Percentiles rank a stretch among this genome's conserved stretches.
These are phyloP conservation scores for Pseudocercospora musae DNA, from an alignment of 2,329 filamentous ascomycete species.

Conservation along the genomic window DNA sequence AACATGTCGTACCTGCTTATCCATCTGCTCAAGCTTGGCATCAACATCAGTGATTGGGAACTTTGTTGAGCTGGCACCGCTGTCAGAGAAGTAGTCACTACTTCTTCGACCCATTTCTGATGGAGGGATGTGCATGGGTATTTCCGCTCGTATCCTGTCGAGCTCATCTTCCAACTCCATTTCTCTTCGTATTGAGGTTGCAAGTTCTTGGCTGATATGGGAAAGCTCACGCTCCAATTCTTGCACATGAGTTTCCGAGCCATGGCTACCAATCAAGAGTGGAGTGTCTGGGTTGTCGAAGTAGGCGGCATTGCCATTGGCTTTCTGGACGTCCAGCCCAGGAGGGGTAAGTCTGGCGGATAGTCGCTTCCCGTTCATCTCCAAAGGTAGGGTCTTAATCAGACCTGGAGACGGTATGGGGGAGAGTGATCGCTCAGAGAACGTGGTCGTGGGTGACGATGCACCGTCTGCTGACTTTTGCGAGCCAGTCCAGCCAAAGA, in stretches of 20 bases:
- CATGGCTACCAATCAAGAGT: constrained; percentile 40
- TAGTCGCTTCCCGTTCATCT: constrained; percentile 31
- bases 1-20: constrained; percentile 74
- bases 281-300: constrained; percentile 49
- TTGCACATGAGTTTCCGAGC: constrained; percentile 61
- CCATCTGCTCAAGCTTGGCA: constrained; percentile 65
- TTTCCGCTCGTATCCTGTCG: constrained; percentile 79
- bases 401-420: constrained; percentile 54
- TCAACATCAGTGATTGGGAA: constrained; percentile 63
- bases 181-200: constrained; percentile 86
- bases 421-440: constrained; percentile 59
- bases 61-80: constrained; percentile 80
- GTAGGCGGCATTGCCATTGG: constrained; percentile 46
- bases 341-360: constrained; percentile 41
- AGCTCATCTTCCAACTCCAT: constrained; percentile 96
- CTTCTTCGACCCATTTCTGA: constrained; percentile 63
- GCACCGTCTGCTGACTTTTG: constrained; percentile 49
- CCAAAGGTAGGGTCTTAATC: constrained; percentile 28
- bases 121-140: constrained; percentile 47
- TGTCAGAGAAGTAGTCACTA: constrained; percentile 98
- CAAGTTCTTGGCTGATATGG: constrained; percentile 88
- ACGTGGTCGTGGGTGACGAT: constrained; percentile 60
- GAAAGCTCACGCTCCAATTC: constrained; percentile 93
- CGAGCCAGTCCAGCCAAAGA: constrained; percentile 64
- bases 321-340: constrained; percentile 50